Evolutionary conservation across 192 early-diverging fungal species (phyloP).

Genomic region (Umbelopsis sp.): DNA sequence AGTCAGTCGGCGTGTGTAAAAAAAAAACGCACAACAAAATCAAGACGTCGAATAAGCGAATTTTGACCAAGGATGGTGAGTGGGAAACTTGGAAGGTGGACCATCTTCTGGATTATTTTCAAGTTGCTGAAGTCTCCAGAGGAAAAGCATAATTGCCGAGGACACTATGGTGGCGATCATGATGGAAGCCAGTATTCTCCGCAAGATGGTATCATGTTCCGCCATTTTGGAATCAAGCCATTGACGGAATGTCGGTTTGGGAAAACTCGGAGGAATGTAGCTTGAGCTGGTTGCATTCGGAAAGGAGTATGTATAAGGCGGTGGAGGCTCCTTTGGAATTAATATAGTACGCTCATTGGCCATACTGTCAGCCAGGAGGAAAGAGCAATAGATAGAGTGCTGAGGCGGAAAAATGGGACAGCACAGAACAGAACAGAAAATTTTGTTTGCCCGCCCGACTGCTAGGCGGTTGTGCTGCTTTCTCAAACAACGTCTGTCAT

Average conservation of each 20-base stretch:
- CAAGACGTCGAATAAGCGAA: constrained; percentile 1
- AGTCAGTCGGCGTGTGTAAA: background rate
- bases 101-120: constrained; percentile 9
- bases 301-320: background rate
- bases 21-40: background rate
- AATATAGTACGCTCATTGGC: constrained; percentile 5
- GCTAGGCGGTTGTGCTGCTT: no score
- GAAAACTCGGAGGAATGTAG: background rate
- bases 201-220: constrained; percentile 15
- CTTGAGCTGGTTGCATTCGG: constrained; percentile 1
- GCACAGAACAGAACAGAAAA: no score
- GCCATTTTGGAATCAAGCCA: constrained; percentile 10
- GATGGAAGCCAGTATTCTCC: constrained; percentile 9
- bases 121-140: constrained; percentile 9
- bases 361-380: background rate
- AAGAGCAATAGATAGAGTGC: background rate
- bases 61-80: background rate
- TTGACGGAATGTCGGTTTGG: background rate
- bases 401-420: no score
- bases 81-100: background rate
- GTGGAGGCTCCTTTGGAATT: constrained; percentile 11
- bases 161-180: constrained; percentile 17
- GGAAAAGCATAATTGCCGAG: constrained; percentile 5
- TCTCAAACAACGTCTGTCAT: no score
- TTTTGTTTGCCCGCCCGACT: no score